Percentiles rank a stretch among this genome's conserved stretches.
These are phyloP conservation scores for Mentha longifolia DNA, from an alignment of 257 asterid genomes.

Conservation along the genomic window DNA sequence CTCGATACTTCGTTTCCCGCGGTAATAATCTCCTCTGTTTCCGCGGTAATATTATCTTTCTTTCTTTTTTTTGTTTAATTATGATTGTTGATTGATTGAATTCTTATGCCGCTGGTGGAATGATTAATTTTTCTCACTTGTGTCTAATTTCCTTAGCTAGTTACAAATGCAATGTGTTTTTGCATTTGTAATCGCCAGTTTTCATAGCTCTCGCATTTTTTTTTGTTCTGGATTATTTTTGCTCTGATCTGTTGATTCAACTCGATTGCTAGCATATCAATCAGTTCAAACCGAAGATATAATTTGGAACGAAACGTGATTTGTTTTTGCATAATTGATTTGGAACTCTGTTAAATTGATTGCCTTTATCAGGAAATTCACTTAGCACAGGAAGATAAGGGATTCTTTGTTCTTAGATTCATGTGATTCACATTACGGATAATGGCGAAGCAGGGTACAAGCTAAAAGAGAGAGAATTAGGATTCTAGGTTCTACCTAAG, in stretches of 20 bases:
- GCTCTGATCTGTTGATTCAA: slow-evolving; percentile 7
- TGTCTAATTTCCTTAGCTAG: background rate
- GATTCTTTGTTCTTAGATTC: background rate
- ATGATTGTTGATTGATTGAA: slow-evolving; percentile 10
- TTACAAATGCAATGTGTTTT: slow-evolving; percentile 4
- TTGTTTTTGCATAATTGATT: slow-evolving; percentile 17
- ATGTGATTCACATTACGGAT: background rate
- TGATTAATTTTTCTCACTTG: slow-evolving; percentile 18
- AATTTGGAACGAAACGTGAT: background rate
- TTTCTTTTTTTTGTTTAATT: background rate
- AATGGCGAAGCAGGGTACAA: background rate
- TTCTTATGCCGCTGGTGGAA: background rate
- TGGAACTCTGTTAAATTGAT: slow-evolving; percentile 2
- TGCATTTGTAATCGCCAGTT: slow-evolving; percentile 2
- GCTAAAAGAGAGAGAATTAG: background rate
- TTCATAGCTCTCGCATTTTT: background rate
- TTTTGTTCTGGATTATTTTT: slow-evolving; percentile 3
- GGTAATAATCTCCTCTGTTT: slow-evolving; percentile 35
- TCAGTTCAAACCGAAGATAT: background rate
- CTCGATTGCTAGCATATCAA: background rate
- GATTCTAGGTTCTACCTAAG: background rate
- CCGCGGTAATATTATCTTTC: no score
- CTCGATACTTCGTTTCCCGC: slow-evolving; percentile 6
- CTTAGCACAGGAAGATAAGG: background rate
- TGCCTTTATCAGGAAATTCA: background rate